Base-by-base conservation (phyloP, 1,139 yeast species). In the Arxiozyma heterogenica region DNA sequence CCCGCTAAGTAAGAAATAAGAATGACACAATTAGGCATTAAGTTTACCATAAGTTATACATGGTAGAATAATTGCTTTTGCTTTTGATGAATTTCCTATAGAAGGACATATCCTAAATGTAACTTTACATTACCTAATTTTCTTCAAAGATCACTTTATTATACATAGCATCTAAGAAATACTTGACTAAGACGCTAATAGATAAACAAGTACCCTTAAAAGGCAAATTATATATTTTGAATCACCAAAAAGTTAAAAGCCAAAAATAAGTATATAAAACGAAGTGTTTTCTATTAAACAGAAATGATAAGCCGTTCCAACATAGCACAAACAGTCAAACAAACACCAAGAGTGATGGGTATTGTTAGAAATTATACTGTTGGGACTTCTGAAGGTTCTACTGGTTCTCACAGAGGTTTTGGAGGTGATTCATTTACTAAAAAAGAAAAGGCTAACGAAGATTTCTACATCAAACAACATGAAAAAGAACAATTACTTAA, bases 381-480 rank as follows among this genome's bases (percentile, higher is more conserved):
- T 12, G 49, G 49, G 18, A 21, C 49, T 20, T 46, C 49, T 1
- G 59, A 77, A 61, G 83, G 83, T 55, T 57, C 66, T 44, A 74
- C 81, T 53, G 84, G 84, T 57, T 72, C 80, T 47, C 75, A 79
- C 58, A 58, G 64, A 51, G 79, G 84, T 62, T 69, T 77, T 53
- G 75, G 73, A 51, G 77, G 75, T 53, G 69, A 81, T 63, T 74
- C 82, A 55, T 81, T 81, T 71, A 73, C 75, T 63, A 79, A 82
- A 71, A 83, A 88, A 66, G 90, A 84, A 73, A 80, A 79, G 73
- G 86, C 86, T 57, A 79, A 78, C 63, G 89, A 83, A 72, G 86
- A 83, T 71, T 72, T 70, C 64, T 83, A 78, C 72, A 75, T 83
- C 66, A 77, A 71, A 66, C 79, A 80, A 65, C 79, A 78, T 67